Conservation (phyloP, 805 yeast genomes). For the Ogataea allantospora region DNA sequence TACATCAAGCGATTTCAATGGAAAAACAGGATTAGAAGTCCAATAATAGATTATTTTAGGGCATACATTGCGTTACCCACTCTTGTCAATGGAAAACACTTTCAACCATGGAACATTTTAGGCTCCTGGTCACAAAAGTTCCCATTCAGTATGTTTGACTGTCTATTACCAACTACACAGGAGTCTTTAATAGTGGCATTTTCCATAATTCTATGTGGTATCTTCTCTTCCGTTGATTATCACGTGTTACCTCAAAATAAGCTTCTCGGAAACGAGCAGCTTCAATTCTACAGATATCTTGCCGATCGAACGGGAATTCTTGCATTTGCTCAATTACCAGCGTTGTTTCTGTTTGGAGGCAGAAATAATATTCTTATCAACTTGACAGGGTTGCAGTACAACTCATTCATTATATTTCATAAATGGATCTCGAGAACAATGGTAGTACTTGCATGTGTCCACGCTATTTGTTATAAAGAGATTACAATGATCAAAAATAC, state of each 20-base stretch:
- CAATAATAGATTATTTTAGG: constrained; percentile 16
- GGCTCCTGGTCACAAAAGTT: constrained; percentile 9
- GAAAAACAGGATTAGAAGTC: constrained; percentile 10
- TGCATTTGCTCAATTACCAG: constrained; percentile 43
- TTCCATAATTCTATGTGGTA: constrained; percentile 16
- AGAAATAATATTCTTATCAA: constrained; percentile 55
- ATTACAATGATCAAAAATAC: constrained; percentile 5
- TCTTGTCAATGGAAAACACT: constrained; percentile 18
- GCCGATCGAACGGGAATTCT: constrained; percentile 60
- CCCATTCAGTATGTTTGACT: constrained; percentile 15
- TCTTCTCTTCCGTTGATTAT: constrained; percentile 16
- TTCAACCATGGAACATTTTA: constrained; percentile 23
- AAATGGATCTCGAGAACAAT: constrained; percentile 41
- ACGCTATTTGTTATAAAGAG: constrained; percentile 36
- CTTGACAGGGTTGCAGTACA: constrained; percentile 49
- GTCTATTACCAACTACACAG: constrained; percentile 30
- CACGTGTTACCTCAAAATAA: constrained; percentile 9
- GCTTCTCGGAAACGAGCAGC: constrained; percentile 17
- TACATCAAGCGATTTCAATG: constrained; percentile 12
- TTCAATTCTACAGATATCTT: constrained; percentile 38
- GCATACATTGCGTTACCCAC: constrained; percentile 25
- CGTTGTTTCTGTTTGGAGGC: constrained; percentile 53
- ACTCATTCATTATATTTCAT: constrained; percentile 42
- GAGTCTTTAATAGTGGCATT: constrained; percentile 21
- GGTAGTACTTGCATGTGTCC: constrained; percentile 30